Evolutionary conservation across 495 filamentous ascomycete genomes (phyloP), one percentile per base, ranked within the genome.

Genomic region (Cercophora sp.): DNA sequence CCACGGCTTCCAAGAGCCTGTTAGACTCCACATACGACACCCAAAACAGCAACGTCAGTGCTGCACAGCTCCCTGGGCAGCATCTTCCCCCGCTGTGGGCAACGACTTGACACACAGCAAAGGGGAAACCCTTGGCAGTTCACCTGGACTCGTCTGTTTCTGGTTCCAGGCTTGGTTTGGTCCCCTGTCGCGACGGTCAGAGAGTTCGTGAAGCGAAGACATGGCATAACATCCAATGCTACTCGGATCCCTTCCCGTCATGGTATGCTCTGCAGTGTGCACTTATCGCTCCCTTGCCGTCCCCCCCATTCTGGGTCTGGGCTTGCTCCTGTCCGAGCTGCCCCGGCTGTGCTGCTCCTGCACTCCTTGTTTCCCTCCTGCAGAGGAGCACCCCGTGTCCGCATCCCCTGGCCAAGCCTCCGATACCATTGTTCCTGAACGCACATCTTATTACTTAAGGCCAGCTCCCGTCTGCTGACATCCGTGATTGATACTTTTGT

Each of bases 281-380:
- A 8, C 37, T 41, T 41, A 9, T 9, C 9, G 5, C 8, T 15
- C 35, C 13, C 20, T 41, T 19, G n/a, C n/a, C 2, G 3, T 13
- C 9, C 13, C 18, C 18, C 20, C 37, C 18, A 3, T 18, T 19
- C 18, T 41, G 37, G 37, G 18, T 20, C 37, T 9, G n/a, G n/a
- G n/a, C 10, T 19, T 42, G 19, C 35, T 29, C 25, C 19, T 43
- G 23, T 51, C 32, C 19, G 40, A 43, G 39, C 50, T 34, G n/a
- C n/a, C n/a, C n/a, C n/a, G 24, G 51, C 48, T 41, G 48, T 42
- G 48, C 48, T 51, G 23, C 36, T 45, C 51, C 51, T 54, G 51
- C 42, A 42, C 51, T 47, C 42, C 43, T 54, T 47, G 50, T 34
- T 36, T 53, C 41, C 29, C 42, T 15, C 27, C 44, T 29, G 44